Evolutionary conservation across 2,329 filamentous ascomycete genomes (phyloP).

Genomic region (Sarocladium brachiariae): DNA sequence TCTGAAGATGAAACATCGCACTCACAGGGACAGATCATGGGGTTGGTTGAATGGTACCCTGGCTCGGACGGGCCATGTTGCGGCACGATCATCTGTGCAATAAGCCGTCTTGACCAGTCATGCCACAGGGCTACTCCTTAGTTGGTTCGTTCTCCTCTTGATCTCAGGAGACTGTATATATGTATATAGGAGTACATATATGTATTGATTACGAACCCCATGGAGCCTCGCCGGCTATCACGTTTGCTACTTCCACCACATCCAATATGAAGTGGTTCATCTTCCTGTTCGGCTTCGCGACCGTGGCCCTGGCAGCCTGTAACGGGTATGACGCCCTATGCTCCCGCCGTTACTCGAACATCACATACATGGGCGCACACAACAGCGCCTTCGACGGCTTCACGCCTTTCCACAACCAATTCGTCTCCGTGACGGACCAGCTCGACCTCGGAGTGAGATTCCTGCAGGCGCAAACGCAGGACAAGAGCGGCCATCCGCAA

Average conservation of each 20-base stretch:
- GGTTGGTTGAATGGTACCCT: background rate
- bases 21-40: background rate
- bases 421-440: slow-evolving; percentile 58
- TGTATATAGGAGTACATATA: background rate
- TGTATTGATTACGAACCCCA: background rate
- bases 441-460: slow-evolving; percentile 70
- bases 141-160: too few species aligned
- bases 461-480: slow-evolving; percentile 56
- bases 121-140: too few species aligned
- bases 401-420: slow-evolving; percentile 72
- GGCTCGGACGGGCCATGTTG: background rate
- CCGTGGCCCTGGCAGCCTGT: slow-evolving; percentile 32
- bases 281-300: slow-evolving; percentile 14
- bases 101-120: background rate
- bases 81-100: background rate
- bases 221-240: background rate
- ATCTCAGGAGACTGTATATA: too few species aligned
- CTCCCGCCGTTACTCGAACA: slow-evolving; percentile 68
- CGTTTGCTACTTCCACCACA: background rate
- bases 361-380: slow-evolving; percentile 73
- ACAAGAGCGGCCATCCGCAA: slow-evolving; percentile 31
- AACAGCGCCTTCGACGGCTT: slow-evolving; percentile 69
- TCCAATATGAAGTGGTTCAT: background rate
- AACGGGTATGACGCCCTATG: slow-evolving; percentile 57
- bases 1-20: background rate